Evolutionary conservation across 2,329 filamentous ascomycete genomes (phyloP), one percentile per base, ranked within the genome.

Genomic region (Phialophora tarda): DNA sequence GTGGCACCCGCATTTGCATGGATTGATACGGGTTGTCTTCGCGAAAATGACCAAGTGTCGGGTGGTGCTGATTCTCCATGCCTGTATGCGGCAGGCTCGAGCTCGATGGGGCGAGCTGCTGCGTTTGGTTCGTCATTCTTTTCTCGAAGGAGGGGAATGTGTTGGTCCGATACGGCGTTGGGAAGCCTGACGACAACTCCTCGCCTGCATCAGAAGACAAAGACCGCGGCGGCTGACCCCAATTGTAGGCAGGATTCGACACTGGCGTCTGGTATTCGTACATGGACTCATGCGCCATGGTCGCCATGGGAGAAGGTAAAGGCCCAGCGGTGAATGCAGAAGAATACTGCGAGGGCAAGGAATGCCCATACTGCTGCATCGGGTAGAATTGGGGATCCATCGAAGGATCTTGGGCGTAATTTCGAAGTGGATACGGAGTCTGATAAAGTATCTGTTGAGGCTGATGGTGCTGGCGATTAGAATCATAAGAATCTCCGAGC

Each of bases 121-220:
- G 65, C 30, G 62, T 55, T 21, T 64, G 59, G 17, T 56, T 47
- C 24, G 65, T 57, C 34, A 62, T 64, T 47, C 59, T 55, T 48
- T 63, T 58, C 23, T 70, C 65, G 21, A 68, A 64, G n/a, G 60
- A 67, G 3, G 68, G 68, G 32, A 68, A 70, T 12, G 65, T 70
- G 44, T 70, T 64, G 12, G 62, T 70, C 63, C 68, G 51, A 41
- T 62, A 70, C 8, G 68, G 59, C 6, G 63, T 56, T 17, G 50
- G 28, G 34, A 70, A 70, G 11, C 63, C 63, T n/a, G 67, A 66
- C 17, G 59, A 61, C 53, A 61, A 32, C 10, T 66, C 60, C 32
- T 66, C 65, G 10, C 55, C 32, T 44, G 67, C 63, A 17, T 60
- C 60, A 21, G 57, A 65, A 5, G 68, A 70, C 47, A 67, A 56